phyloP scores from a whole-genome alignment of 2,329 filamentous ascomycete species.

The Leptographium radiaticola region DNA sequence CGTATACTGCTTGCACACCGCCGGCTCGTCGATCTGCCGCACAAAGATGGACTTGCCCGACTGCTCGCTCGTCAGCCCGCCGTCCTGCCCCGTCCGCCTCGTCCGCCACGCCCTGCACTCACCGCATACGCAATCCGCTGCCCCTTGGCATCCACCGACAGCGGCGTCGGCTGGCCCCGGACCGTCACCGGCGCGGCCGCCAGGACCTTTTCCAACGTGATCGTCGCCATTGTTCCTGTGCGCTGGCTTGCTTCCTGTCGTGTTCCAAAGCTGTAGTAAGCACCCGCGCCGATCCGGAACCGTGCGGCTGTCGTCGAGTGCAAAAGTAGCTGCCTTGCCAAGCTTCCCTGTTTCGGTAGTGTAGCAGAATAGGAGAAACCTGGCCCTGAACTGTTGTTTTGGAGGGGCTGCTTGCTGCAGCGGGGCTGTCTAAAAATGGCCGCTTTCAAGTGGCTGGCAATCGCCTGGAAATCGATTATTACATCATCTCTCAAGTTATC shows the following conservation, averaged over 20 bases:
- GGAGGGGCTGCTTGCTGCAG: no score
- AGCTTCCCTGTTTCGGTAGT: no score
- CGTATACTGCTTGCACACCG: constrained; percentile 77
- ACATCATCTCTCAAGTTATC: no score
- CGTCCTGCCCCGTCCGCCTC: background rate
- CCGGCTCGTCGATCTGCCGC: constrained; percentile 82
- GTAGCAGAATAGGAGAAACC: no score
- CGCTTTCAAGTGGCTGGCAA: no score
- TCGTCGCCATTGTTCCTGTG: constrained; percentile 18
- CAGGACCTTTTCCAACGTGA: constrained; percentile 56
- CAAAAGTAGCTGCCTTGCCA: no score
- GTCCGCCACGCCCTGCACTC: constrained; percentile 21
- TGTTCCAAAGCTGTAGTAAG: no score
- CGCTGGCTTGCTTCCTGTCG: background rate
- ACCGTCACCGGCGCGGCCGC: constrained; percentile 74
- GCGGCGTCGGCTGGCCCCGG: constrained; percentile 76
- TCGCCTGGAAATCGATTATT: no score
- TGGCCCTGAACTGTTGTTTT: no score
- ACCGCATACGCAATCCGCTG: constrained; percentile 89
- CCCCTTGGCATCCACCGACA: constrained; percentile 79
- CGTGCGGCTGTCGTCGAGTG: no score
- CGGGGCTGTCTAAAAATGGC: no score
- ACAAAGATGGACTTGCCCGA: constrained; percentile 95
- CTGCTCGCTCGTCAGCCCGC: constrained; percentile 26
- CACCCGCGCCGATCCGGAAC: no score